Conservation (phyloP, 73 alveolate genomes). For the Paramecium pentaurelia region DNA sequence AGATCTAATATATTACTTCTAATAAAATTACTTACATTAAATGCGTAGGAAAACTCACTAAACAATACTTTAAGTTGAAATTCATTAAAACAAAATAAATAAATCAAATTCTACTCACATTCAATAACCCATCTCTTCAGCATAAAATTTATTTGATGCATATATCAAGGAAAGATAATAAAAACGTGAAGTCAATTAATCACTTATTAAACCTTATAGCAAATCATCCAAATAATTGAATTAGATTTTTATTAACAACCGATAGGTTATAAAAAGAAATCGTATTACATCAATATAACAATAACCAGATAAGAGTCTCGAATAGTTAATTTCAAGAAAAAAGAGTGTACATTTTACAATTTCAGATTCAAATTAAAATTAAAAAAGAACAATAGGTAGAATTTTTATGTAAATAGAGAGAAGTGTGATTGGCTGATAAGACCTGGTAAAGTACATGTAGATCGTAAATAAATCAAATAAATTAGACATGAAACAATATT, state of each 20-base stretch:
- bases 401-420: not conserved
- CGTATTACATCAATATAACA: not conserved
- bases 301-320: not conserved
- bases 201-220: not conserved
- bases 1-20: not conserved
- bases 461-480: not conserved
- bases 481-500: not conserved
- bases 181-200: not conserved
- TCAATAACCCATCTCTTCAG: not conserved
- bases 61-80: not conserved
- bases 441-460: not conserved
- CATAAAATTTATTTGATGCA: not conserved
- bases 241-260: not conserved
- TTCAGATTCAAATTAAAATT: not conserved
- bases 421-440: not conserved
- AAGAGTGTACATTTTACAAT: not conserved
- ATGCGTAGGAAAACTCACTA: not conserved
- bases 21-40: not conserved
- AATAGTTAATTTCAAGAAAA: not conserved
- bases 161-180: not conserved
- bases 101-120: not conserved
- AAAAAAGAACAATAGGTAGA: not conserved
- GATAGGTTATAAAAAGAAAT: not conserved
- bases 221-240: not conserved
- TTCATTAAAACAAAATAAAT: not conserved